phyloP scores from a whole-genome alignment of 192 early-diverging fungal species.

The Jimgerdemannia lactiflua region DNA sequence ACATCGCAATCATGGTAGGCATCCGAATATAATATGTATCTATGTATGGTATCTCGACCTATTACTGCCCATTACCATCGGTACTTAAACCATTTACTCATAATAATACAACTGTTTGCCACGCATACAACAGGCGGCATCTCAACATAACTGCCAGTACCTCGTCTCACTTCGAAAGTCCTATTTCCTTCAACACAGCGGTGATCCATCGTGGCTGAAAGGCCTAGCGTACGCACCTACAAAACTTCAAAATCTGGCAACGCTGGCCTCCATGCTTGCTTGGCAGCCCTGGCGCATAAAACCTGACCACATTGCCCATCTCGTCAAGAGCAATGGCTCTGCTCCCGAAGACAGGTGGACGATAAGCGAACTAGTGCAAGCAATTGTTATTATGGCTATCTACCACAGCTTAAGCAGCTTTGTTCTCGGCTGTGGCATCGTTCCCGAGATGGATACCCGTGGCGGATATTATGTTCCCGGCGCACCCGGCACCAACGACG shows the following conservation, averaged over 20 bases:
- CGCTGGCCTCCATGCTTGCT: constrained; percentile 42
- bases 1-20: constrained; percentile 52
- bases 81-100: background rate
- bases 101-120: no score
- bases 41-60: no score
- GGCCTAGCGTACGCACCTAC: constrained; percentile 37
- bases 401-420: constrained; percentile 51
- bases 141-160: constrained; percentile 53
- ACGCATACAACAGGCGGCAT: constrained; percentile 39
- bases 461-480: constrained; percentile 35
- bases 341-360: constrained; percentile 44
- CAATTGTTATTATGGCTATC: constrained; percentile 43
- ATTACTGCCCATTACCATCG: no score
- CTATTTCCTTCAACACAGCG: constrained; percentile 45
- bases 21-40: no score
- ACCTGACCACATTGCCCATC: constrained; percentile 31
- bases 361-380: constrained; percentile 50
- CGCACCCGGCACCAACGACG: constrained; percentile 3
- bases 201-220: constrained; percentile 51
- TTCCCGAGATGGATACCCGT: constrained; percentile 52
- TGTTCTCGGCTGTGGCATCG: constrained; percentile 51
- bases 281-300: constrained; percentile 52
- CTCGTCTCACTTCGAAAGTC: constrained; percentile 49
- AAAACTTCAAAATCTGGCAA: constrained; percentile 48
- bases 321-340: constrained; percentile 22